phyloP scores from a whole-genome alignment of 768 basidiomycete species.

The Naganishia vaughanmartiniae region DNA sequence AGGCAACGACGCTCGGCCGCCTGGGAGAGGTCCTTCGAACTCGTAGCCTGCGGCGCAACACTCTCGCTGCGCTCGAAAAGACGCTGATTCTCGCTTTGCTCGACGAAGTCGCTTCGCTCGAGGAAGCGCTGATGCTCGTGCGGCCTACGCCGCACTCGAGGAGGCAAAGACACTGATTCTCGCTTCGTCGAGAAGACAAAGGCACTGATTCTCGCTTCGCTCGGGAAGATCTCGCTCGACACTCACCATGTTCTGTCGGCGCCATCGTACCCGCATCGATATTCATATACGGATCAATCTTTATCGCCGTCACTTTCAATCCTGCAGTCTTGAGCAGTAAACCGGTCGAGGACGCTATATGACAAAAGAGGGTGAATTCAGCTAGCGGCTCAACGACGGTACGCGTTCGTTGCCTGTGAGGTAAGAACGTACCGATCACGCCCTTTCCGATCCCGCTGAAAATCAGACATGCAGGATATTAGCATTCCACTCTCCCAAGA shows the following conservation, averaged over 20 bases:
- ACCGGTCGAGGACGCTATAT: conserved; percentile 88
- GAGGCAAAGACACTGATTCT: no score
- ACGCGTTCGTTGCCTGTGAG: not conserved
- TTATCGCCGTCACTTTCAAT: conserved; percentile 96
- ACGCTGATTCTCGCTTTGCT: no score
- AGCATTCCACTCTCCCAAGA: not conserved
- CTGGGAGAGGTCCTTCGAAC: no score
- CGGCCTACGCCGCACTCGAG: no score
- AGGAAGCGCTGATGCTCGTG: no score
- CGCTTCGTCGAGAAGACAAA: no score
- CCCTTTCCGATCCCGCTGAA: conserved; percentile 92
- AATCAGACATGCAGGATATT: not conserved
- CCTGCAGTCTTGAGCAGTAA: conserved; percentile 91
- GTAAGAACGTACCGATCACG: conserved; percentile 72
- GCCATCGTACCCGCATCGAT: conserved; percentile 99
- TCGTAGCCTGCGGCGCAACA: no score
- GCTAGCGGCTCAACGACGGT: not conserved
- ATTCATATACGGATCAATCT: conserved; percentile 99
- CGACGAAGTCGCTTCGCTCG: no score
- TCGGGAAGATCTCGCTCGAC: not conserved
- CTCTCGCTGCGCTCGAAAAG: no score
- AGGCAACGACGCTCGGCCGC: no score
- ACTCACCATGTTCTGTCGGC: conserved; percentile 79
- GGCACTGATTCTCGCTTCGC: no score
- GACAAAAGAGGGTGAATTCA: not conserved